These are phyloP conservation scores for Phaeosphaeriaceae sp. DNA, from an alignment of 2,329 filamentous ascomycete species.

Conservation along the genomic window DNA sequence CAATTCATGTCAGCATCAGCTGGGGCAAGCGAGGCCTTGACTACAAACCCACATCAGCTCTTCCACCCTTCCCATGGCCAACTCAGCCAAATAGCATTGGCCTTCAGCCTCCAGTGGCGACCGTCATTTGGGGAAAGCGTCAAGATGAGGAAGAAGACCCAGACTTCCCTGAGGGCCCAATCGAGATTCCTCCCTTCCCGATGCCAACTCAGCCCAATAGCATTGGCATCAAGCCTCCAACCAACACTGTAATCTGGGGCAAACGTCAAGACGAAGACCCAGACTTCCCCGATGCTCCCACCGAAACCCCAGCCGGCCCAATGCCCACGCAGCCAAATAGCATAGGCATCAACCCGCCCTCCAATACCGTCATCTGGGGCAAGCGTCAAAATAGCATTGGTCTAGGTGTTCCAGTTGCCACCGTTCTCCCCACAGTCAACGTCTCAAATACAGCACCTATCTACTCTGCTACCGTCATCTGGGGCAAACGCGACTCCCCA, in stretches of 20 bases:
- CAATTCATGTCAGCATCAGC: conserved; percentile 13
- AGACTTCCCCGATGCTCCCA: conserved; percentile 5
- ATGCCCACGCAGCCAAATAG: conserved; percentile 3
- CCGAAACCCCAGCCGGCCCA: conserved; percentile 6
- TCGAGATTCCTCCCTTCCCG: conserved; percentile 4
- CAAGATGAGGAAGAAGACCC: conserved; percentile 8
- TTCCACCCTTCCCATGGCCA: conserved; percentile 8
- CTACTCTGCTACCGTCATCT: conserved; percentile 11
- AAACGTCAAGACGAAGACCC: conserved; percentile 6
- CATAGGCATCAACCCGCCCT: conserved; percentile 6
- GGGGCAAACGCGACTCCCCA: conserved; percentile 14
- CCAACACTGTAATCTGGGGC: conserved; percentile 18
- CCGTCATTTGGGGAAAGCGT: conserved; percentile 21
- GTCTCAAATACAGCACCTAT: conserved; percentile 2
- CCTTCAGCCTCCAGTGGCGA: conserved; percentile 12
- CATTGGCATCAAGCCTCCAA: conserved; percentile 16
- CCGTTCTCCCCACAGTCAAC: background rate
- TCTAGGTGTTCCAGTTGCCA: no score
- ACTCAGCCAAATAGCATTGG: conserved; percentile 17
- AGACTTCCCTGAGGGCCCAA: conserved; percentile 2
- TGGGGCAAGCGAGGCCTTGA: conserved; percentile 15
- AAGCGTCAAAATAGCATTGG: conserved; percentile 3
- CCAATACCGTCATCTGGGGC: conserved; percentile 14
- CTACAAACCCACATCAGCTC: conserved; percentile 4
- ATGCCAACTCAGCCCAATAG: conserved; percentile 11